Evolutionary conservation across 371 early-diverging fungal species (phyloP).

Genomic region (Circinella minor): DNA sequence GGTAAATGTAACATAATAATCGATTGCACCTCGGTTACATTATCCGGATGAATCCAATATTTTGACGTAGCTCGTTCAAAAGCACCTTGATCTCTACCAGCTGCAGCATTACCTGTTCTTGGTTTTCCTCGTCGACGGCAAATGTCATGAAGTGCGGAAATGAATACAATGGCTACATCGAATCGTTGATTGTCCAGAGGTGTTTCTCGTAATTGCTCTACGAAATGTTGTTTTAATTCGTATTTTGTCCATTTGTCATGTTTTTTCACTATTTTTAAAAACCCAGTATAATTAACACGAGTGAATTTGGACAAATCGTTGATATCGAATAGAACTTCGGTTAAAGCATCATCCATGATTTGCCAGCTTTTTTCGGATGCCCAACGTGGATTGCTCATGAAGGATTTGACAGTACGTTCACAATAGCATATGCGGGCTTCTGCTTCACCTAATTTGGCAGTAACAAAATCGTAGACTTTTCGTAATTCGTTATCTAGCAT

Average conservation of each 20-base stretch:
- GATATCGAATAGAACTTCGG: conserved; percentile 69
- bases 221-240: conserved; percentile 81
- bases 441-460: conserved; percentile 82
- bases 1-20: conserved; percentile 95
- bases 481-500: conserved; percentile 75
- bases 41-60: conserved; percentile 99
- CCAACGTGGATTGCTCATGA: conserved; percentile 39
- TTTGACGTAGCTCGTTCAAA: conserved; percentile 91
- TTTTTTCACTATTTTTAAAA: conserved; percentile 94
- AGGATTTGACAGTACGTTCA: conserved; percentile 72
- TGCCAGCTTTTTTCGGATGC: conserved; percentile 42
- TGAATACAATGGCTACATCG: conserved; percentile 60
- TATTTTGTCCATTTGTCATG: conserved; percentile 85
- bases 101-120: conserved; percentile 38
- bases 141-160: conserved; percentile 48
- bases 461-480: conserved; percentile 82
- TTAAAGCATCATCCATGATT: conserved; percentile 50
- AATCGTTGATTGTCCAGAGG: conserved; percentile 56
- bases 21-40: conserved; percentile 95
- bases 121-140: conserved; percentile 44
- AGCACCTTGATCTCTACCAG: conserved; percentile 74
- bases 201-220: conserved; percentile 69
- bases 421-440: conserved; percentile 82
- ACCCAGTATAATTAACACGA: conserved; percentile 91
- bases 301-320: conserved; percentile 89